These are phyloP conservation scores for Silene uniflora DNA, from an alignment of 148 eudicot genomes.

Conservation along the genomic window DNA sequence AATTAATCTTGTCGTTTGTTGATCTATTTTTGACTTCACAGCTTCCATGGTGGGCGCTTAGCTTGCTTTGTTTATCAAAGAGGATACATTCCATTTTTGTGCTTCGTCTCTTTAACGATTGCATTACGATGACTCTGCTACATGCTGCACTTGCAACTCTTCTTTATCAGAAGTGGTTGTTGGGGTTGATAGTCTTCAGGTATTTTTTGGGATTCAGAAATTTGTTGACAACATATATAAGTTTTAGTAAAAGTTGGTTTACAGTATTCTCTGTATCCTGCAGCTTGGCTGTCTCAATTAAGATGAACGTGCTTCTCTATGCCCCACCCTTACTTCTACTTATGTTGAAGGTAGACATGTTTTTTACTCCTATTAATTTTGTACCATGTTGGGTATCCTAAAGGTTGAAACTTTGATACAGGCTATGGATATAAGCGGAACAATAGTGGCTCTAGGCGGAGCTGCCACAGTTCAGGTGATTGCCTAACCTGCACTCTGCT, in stretches of 20 bases:
- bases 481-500: conserved; percentile 17
- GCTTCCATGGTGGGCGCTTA: conserved; percentile 99
- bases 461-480: conserved; percentile 93
- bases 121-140: conserved; percentile 82
- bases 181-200: conserved; percentile 92
- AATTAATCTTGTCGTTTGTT: conserved; percentile 2
- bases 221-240: conserved; percentile 1
- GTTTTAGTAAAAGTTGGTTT: conserved; percentile 17
- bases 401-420: conserved; percentile 29
- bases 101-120: conserved; percentile 92
- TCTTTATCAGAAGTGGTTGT: conserved; percentile 73
- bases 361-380: background rate
- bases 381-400: background rate
- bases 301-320: conserved; percentile 98
- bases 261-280: conserved; percentile 20
- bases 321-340: conserved; percentile 88
- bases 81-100: conserved; percentile 91
- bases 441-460: conserved; percentile 71
- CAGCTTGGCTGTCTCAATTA: conserved; percentile 92
- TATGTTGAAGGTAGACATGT: conserved; percentile 64
- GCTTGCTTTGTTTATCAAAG: conserved; percentile 81
- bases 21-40: conserved; percentile 30
- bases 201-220: conserved; percentile 15
- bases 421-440: conserved; percentile 86
- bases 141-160: conserved; percentile 70